A percentile compares a stretch with the other conserved stretches of the same genome.
Conservation (phyloP, 208 protist species). For the Acanthamoeba castellanii region DNA sequence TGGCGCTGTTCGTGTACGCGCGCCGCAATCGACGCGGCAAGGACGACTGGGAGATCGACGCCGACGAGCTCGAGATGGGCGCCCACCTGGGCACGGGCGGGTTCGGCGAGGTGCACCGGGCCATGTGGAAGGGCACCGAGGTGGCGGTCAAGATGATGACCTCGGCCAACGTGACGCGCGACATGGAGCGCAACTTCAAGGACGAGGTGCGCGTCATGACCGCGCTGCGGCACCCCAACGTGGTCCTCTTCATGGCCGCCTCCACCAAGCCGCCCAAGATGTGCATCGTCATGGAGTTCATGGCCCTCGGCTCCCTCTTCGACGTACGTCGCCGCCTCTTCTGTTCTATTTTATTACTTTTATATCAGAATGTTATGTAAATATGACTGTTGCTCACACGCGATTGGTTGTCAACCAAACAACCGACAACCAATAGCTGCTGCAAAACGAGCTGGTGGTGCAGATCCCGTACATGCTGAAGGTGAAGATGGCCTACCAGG, state of each 20-base stretch:
- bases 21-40: not conserved
- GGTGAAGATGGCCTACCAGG: conserved; percentile 26
- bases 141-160: conserved; percentile 74
- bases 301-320: not conserved
- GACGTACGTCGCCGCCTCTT: not conserved
- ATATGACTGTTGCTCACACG: too few species aligned
- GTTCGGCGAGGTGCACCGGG: conserved; percentile 39
- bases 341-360: too few species aligned
- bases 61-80: conserved; percentile 49
- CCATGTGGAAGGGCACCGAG: conserved; percentile 67
- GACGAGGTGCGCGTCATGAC: conserved; percentile 74
- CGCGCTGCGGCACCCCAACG: conserved; percentile 13
- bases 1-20: not conserved
- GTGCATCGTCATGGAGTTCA: conserved; percentile 62
- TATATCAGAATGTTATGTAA: too few species aligned
- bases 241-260: conserved; percentile 34
- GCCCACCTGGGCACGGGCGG: conserved; percentile 27
- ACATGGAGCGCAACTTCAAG: conserved; percentile 80
- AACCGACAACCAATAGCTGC: too few species aligned
- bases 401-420: too few species aligned
- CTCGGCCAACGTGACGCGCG: conserved; percentile 39
- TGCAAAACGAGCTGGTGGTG: not conserved
- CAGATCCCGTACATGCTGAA: not conserved
- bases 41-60: conserved; percentile 64
- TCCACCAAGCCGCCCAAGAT: not conserved